Conservation (phyloP, 2,329 filamentous ascomycete genomes). For the Acephala macrosclerotiorum region DNA sequence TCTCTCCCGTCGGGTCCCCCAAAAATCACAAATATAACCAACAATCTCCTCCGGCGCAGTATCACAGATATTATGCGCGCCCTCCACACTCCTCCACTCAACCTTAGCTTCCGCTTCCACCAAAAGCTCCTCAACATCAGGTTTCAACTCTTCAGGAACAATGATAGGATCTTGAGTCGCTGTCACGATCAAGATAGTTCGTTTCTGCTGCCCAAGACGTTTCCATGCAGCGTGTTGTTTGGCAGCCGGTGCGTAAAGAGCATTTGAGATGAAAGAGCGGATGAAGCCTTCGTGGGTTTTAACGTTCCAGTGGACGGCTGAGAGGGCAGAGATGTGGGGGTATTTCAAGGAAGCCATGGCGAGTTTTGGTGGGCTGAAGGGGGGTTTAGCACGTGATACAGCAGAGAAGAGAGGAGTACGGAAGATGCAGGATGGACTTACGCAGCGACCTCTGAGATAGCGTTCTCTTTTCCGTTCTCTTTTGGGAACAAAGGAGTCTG, state of each 20-base stretch:
- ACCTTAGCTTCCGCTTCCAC: background rate
- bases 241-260: background rate
- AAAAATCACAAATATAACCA: background rate
- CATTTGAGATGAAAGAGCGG: slow-evolving; percentile 5
- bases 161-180: slow-evolving; percentile 6
- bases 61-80: background rate
- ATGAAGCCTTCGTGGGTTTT: background rate
- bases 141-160: slow-evolving; percentile 4
- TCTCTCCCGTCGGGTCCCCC: background rate
- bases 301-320: background rate
- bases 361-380: background rate
- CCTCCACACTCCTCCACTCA: slow-evolving; percentile 2
- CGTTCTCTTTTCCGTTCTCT: background rate
- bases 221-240: slow-evolving; percentile 2
- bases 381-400: background rate
- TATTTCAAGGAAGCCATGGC: background rate
- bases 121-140: slow-evolving; percentile 5
- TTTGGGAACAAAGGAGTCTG: background rate
- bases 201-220: background rate
- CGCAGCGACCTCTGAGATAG: background rate
- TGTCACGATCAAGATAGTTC: slow-evolving; percentile 1
- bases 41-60: background rate
- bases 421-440: background rate
- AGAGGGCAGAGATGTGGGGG: slow-evolving; percentile 3
- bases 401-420: background rate